A percentile compares a stretch with the other conserved stretches of the same genome.
phyloP scores from a whole-genome alignment of 208 protist species.

The Leishmania mexicana region DNA sequence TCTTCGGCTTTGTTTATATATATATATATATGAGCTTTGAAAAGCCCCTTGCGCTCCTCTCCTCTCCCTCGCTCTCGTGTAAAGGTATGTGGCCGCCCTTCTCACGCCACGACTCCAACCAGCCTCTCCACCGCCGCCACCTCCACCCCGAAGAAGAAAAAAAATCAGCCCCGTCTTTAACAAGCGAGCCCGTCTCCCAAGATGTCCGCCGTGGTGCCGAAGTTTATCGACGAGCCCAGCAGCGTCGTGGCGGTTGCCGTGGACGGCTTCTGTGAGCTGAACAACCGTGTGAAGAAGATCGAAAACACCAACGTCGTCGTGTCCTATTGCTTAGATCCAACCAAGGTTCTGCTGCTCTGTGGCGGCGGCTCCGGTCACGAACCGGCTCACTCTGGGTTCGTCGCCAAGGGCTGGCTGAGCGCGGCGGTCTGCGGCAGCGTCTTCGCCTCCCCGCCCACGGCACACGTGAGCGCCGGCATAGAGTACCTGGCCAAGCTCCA shows the following conservation, averaged over 20 bases:
- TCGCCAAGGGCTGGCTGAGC: slow-evolving; percentile 88
- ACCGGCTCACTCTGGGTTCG: slow-evolving; percentile 83
- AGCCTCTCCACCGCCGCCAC: background rate
- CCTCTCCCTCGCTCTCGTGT: too few species aligned
- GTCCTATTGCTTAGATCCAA: slow-evolving; percentile 33
- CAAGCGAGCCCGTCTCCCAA: background rate
- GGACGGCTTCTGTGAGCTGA: slow-evolving; percentile 37
- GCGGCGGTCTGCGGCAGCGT: slow-evolving; percentile 90
- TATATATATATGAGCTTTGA: too few species aligned
- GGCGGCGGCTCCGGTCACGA: slow-evolving; percentile 94
- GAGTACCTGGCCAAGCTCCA: slow-evolving; percentile 48
- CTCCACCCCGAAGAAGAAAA: too few species aligned
- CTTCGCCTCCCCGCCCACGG: slow-evolving; percentile 83
- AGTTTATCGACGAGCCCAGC: slow-evolving; percentile 59
- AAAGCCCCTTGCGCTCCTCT: too few species aligned
- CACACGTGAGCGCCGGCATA: slow-evolving; percentile 82
- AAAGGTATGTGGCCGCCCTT: too few species aligned
- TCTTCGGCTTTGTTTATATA: too few species aligned
- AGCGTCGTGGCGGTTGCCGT: slow-evolving; percentile 49
- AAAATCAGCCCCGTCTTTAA: too few species aligned
- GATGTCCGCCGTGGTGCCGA: slow-evolving; percentile 35
- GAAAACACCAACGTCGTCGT: slow-evolving; percentile 58
- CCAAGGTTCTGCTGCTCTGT: slow-evolving; percentile 70
- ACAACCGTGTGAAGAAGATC: slow-evolving; percentile 38
- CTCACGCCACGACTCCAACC: too few species aligned